These are phyloP conservation scores for Cryptococcus hybrid DNA, from an alignment of 1,284 basidiomycete genomes.

Conservation along the genomic window DNA sequence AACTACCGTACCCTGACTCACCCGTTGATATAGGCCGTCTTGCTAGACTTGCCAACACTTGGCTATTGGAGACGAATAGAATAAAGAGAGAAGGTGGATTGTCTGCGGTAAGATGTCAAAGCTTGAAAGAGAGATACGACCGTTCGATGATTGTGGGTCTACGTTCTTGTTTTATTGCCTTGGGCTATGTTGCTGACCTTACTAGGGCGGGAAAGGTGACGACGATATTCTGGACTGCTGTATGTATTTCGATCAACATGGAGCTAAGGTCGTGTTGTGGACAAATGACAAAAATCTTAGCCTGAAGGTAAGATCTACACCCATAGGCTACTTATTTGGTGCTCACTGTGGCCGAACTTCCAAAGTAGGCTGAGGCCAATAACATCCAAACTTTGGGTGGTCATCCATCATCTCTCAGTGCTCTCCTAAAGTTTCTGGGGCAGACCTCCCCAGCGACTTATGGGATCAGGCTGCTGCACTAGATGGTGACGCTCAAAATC, in stretches of 20 bases:
- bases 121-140: slow-evolving; percentile 12
- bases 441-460: slow-evolving; percentile 5
- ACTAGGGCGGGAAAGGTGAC: slow-evolving; percentile 16
- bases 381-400: slow-evolving; percentile 18
- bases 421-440: slow-evolving; percentile 5
- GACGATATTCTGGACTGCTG: slow-evolving; percentile 31
- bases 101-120: slow-evolving; percentile 17
- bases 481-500: not conserved
- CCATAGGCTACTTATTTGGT: too few species aligned
- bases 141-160: slow-evolving; percentile 4
- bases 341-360: too few species aligned
- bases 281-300: slow-evolving; percentile 28
- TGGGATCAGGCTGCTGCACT: slow-evolving; percentile 6
- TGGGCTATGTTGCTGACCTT: not conserved
- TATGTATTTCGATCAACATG: slow-evolving; percentile 14
- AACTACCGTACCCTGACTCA: slow-evolving; percentile 7
- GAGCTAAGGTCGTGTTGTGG: slow-evolving; percentile 21
- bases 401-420: slow-evolving; percentile 2
- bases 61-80: slow-evolving; percentile 23
- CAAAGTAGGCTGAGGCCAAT: slow-evolving; percentile 16
- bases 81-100: slow-evolving; percentile 10
- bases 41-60: slow-evolving; percentile 26
- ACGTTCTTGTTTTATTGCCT: not conserved
- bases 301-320: slow-evolving; percentile 16
- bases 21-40: slow-evolving; percentile 18